Evolutionary conservation across 2,329 filamentous ascomycete species (phyloP).

Genomic region (Hypoxylon sp.): DNA sequence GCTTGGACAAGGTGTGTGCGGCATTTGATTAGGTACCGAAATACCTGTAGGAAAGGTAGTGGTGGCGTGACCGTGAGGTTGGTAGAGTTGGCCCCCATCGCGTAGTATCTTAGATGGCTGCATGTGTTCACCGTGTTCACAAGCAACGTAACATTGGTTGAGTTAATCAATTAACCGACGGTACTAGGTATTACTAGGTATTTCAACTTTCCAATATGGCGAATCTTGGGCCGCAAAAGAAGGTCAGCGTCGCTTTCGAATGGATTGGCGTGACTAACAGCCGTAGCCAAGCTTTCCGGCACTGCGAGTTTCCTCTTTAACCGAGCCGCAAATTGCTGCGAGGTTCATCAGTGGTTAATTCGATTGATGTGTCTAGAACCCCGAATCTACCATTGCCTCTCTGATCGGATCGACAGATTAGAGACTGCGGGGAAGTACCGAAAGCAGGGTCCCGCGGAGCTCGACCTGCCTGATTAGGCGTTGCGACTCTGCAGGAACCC

Average conservation of each 20-base stretch:
- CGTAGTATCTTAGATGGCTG: too few relatives aligned
- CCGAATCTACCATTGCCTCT: too few relatives aligned
- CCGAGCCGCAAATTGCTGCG: constrained; percentile 29
- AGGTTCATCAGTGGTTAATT: constrained; percentile 24
- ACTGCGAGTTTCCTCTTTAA: constrained; percentile 30
- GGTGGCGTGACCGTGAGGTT: too few relatives aligned
- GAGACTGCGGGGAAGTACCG: constrained; percentile 37
- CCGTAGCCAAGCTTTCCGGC: constrained; percentile 29
- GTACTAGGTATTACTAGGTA: constrained; percentile 10
- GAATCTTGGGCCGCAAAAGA: constrained; percentile 11
- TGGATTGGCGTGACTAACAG: constrained; percentile 40
- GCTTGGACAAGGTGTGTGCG: too few relatives aligned
- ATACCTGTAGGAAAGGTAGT: too few relatives aligned
- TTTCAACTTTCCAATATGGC: constrained; percentile 10
- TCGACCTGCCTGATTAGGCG: constrained; percentile 36
- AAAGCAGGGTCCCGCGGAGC: constrained; percentile 31
- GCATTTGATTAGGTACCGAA: too few relatives aligned
- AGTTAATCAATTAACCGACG: background rate
- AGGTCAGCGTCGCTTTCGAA: constrained; percentile 1
- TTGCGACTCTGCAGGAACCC: constrained; percentile 14
- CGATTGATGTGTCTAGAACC: constrained; percentile 23
- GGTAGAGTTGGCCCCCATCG: too few relatives aligned
- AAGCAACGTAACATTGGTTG: constrained; percentile 20
- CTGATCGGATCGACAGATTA: constrained; percentile 22
- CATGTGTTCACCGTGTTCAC: background rate